Evolutionary conservation across 352 stramenopile genomes (phyloP), one percentile per base, ranked within the genome.

Genomic region (Globisporangium cystogenes): DNA sequence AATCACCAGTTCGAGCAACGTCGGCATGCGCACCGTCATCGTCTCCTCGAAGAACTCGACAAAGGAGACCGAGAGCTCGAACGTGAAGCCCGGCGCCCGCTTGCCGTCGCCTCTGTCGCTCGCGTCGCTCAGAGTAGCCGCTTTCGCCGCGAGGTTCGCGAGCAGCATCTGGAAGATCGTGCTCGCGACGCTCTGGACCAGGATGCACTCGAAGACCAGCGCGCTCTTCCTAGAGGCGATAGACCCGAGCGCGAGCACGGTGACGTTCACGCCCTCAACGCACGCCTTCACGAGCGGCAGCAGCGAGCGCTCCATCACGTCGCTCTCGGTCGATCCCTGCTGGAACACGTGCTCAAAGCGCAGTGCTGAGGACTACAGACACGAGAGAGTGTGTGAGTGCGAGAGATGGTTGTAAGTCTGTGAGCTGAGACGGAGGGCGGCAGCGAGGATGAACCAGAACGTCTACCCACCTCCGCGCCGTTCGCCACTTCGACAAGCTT

Each of bases 11-110:
- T 39, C 33, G 14, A 39, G 33, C 4, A 6, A 39, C 12, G 10
- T 24, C 20, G 21, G 26, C 5, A 5, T 29, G 31, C 36, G 15
- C 35, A 73, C 77, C 21, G 51, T 66, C 57, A 85, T 82, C 1
- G 60, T 68, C 45, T 86, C 77, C 58, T 85, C 72, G 26, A 73
- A 78, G 1, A 86, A 51, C 51, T 88, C 77, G 26, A 65, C 65
- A 46, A 85, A 76, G 12, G 73, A 79, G 18, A 79, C 21, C 1
- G 56, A 59, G 4, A 88, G 31, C 14, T 61, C 68, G 51, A 72
- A 82, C 3, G 27, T 41, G 51, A 64, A 68, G n/a, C 42, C 35
- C 27, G 31, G 56, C 6, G 14, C 14, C 43, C 51, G 63, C 43
- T 26, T 59, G 8, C 8, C 11, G 16, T 33, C 16, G 14, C 27